Evolutionary conservation across 2,329 filamentous ascomycete species (phyloP).

Genomic region (Cercospora berteroae): DNA sequence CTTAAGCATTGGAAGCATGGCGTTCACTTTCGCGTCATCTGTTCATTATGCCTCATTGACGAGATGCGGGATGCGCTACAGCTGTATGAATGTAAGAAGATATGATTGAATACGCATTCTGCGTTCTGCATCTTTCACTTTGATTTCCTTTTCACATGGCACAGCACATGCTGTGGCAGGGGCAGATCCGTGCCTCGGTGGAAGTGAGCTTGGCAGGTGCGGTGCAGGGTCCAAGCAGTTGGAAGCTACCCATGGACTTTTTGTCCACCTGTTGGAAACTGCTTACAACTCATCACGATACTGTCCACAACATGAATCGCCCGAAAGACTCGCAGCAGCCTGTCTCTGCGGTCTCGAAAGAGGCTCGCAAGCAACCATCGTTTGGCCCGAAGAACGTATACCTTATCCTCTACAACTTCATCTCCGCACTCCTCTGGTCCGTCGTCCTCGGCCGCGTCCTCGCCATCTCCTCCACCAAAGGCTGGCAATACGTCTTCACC

Average conservation of each 20-base stretch:
- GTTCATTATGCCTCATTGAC: background rate
- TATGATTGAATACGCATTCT: background rate
- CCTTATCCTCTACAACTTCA: slow-evolving; percentile 79
- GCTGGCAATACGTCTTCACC: slow-evolving; percentile 58
- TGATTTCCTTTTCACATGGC: background rate
- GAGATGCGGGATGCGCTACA: background rate
- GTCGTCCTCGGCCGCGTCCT: slow-evolving; percentile 70
- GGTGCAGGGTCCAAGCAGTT: background rate
- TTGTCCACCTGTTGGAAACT: background rate
- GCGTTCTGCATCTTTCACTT: background rate
- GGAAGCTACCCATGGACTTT: background rate
- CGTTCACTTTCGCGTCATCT: background rate
- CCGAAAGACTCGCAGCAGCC: slow-evolving; percentile 31
- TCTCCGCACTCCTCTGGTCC: slow-evolving; percentile 75
- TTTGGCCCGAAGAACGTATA: slow-evolving; percentile 52
- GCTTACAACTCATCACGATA: background rate
- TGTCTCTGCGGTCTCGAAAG: background rate
- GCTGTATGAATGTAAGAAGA: background rate
- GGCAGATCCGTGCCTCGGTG: background rate
- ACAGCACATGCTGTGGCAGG: background rate
- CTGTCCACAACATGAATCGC: slow-evolving; percentile 26
- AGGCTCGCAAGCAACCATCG: slow-evolving; percentile 14
- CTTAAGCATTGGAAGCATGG: background rate
- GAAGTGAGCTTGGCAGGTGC: slow-evolving; percentile 3
- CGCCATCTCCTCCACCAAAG: slow-evolving; percentile 47